phyloP scores from a whole-genome alignment of 2,329 filamentous ascomycete genomes.

The Microsporum ferrugineum region DNA sequence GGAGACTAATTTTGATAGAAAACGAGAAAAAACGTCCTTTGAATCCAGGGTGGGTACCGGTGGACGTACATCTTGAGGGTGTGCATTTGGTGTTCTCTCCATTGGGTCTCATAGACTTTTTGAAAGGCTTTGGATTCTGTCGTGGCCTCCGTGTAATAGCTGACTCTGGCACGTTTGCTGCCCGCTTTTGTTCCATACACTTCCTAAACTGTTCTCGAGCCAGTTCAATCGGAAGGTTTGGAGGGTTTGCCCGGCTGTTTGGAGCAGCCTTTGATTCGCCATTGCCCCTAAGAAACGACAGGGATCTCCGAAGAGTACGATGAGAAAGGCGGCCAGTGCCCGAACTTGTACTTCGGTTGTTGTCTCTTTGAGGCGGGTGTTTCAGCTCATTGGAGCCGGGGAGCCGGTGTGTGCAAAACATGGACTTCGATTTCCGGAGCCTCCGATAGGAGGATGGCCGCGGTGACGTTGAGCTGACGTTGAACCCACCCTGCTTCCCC shows the following conservation, averaged over 20 bases:
- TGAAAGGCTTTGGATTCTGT: slow-evolving; percentile 27
- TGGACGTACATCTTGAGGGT: slow-evolving; percentile 7
- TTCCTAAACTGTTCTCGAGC: slow-evolving; percentile 31
- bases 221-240: slow-evolving; percentile 21
- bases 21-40: slow-evolving; percentile 31
- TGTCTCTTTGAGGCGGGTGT: slow-evolving; percentile 2
- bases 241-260: slow-evolving; percentile 17
- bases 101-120: slow-evolving; percentile 25
- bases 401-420: slow-evolving; percentile 33
- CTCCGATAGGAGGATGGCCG: slow-evolving; percentile 38
- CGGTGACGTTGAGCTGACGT: slow-evolving; percentile 17
- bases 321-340: slow-evolving; percentile 9
- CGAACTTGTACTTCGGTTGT: slow-evolving; percentile 5
- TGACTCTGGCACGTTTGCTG: slow-evolving; percentile 8
- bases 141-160: slow-evolving; percentile 17
- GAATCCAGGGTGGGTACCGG: slow-evolving; percentile 11
- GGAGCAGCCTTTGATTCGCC: slow-evolving; percentile 13
- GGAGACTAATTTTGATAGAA: slow-evolving; percentile 33
- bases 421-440: slow-evolving; percentile 38
- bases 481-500: background rate
- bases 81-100: background rate
- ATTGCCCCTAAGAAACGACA: slow-evolving; percentile 31
- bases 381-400: slow-evolving; percentile 4
- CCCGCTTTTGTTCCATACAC: slow-evolving; percentile 14
- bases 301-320: slow-evolving; percentile 29